A percentile compares a stretch with the other conserved stretches of the same genome.
Conservation (phyloP, 2,329 filamentous ascomycete genomes). For the Botrytis paeoniae region DNA sequence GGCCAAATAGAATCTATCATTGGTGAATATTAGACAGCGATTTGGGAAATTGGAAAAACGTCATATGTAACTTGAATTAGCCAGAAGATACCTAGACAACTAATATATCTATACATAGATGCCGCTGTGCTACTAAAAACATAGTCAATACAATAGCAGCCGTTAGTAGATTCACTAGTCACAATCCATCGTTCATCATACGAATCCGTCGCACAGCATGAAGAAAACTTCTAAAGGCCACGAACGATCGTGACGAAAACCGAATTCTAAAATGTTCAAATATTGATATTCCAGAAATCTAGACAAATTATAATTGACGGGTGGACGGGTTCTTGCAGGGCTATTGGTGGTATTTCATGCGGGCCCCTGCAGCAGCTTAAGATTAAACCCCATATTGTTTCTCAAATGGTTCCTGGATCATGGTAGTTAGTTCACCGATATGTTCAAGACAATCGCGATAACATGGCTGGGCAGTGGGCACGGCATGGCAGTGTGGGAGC, state of each 20-base stretch:
- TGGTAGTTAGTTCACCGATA: not conserved
- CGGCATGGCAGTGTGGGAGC: not conserved
- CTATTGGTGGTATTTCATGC: not conserved
- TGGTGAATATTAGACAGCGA: not conserved
- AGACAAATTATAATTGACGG: not conserved
- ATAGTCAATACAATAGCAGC: not conserved
- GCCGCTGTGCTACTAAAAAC: not conserved
- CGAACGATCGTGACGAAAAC: not conserved
- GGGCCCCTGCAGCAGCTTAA: not conserved
- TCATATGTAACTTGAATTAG: not conserved
- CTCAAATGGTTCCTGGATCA: not conserved
- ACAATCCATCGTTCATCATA: too few relatives aligned
- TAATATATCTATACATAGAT: not conserved
- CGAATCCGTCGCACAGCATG: not conserved
- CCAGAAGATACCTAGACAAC: not conserved
- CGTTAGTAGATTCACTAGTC: not conserved
- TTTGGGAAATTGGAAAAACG: not conserved
- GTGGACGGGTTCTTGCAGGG: not conserved
- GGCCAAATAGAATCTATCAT: not conserved
- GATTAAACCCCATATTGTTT: constrained; percentile 4
- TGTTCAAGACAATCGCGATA: constrained; percentile 1
- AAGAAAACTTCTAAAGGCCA: not conserved
- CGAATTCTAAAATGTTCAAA: not conserved
- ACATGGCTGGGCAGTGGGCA: not conserved
- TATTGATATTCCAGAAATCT: not conserved